phyloP scores from a whole-genome alignment of 306 rosid species.

The Cercis canadensis region DNA sequence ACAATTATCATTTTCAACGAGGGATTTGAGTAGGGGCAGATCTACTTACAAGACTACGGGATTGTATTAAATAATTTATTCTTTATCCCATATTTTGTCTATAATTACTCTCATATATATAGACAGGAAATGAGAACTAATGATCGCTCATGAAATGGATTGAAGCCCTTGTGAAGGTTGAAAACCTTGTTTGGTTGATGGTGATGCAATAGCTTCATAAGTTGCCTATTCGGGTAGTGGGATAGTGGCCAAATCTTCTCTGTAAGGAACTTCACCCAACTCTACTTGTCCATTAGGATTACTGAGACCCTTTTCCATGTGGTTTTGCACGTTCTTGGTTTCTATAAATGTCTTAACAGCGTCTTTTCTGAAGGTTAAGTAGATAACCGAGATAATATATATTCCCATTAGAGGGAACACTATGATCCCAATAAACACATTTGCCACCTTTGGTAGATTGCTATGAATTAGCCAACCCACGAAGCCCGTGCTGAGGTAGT shows the following conservation, averaged over 20 bases:
- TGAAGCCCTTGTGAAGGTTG: no score
- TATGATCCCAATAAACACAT: conserved; percentile 66
- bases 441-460: conserved; percentile 65
- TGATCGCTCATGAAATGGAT: no score
- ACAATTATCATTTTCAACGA: no score
- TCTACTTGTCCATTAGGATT: conserved; percentile 38
- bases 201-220: conserved; percentile 13
- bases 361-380: conserved; percentile 74
- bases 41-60: no score
- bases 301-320: conserved; percentile 57
- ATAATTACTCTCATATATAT: no score
- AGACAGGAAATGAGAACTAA: no score
- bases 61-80: no score
- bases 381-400: conserved; percentile 58
- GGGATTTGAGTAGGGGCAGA: no score
- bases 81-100: no score
- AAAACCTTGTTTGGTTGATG: not conserved
- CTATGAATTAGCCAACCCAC: conserved; percentile 79
- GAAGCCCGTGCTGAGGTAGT: conserved; percentile 73
- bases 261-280: conserved; percentile 45
- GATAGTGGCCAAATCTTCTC: conserved; percentile 69
- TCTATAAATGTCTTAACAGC: conserved; percentile 53
- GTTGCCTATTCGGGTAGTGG: conserved; percentile 51
- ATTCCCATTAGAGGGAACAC: conserved; percentile 83
- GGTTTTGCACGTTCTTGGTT: conserved; percentile 54